Base-by-base conservation (phyloP, 768 basidiomycete genomes). In the Suillus luteus region DNA sequence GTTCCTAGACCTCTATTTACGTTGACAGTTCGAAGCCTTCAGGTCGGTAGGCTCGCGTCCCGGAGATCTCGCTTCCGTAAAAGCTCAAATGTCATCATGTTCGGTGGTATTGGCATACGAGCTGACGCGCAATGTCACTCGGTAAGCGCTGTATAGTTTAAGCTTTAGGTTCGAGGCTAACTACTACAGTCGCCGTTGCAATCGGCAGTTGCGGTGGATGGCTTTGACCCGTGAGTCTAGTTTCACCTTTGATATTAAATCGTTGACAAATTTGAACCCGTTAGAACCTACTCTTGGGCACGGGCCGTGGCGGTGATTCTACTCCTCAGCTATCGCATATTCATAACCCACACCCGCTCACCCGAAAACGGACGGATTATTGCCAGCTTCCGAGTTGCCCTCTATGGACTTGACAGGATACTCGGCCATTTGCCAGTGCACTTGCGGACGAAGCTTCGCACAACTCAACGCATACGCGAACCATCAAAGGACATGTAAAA, bases 401-500 rank as follows among this genome's bases (percentile, higher is more conserved):
- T 22, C 44, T 22, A 46, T 22, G n/a, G 5, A 22, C 44, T 3
- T 46, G 44, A 3, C 44, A 22, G 10, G n/a, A 46, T 46, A 46
- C n/a, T 46, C 11, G 1, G 5, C 44, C 11, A 10, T 46, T 46
- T 46, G 44, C 44, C 44, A 46, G 44, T 46, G 44, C 44, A 46
- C 44, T 22, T 46, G 44, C 10, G 5, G 44, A 46, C 7, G 44
- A 46, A 46, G 44, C n/a, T 46, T 46, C 19, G n/a, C n/a, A 0
- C 44, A 46, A 46, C 44, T 46, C 10, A 46, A 46, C 8, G 10
- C n/a, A 0, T 46, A 46, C 10, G n/a, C 11, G 6, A 46, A 46
- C 44, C 44, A 46, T 22, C 44, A 46, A 46, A 46, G 44, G 44
- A 46, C 44, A 22, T 46, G 44, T 22, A 46, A 46, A 46, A 46